Evolutionary conservation across 352 stramenopile genomes (phyloP).

Genomic region (Phytophthora agathidicida): DNA sequence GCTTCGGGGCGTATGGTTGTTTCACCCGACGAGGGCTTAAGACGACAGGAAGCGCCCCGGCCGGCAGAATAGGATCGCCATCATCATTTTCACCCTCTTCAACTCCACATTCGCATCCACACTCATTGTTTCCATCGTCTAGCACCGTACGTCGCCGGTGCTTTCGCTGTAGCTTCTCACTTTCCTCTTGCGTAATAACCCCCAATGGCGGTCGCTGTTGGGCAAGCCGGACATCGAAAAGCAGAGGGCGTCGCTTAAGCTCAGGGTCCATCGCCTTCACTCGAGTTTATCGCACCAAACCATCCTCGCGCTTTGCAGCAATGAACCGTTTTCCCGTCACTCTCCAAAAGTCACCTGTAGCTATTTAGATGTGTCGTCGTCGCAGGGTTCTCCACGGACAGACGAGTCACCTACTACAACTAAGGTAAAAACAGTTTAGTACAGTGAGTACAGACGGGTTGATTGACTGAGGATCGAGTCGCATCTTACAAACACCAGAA

Average conservation of each 20-base stretch:
- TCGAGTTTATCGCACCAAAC: slow-evolving; percentile 5
- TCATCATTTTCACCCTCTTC: not conserved
- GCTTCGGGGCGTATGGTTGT: slow-evolving; percentile 37
- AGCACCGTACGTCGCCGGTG: slow-evolving; percentile 9
- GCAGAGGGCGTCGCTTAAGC: slow-evolving; percentile 52
- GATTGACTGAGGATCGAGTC: too few species aligned
- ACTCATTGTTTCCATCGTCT: slow-evolving; percentile 6
- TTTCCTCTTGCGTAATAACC: slow-evolving; percentile 57
- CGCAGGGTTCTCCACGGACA: not conserved
- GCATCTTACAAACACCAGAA: too few species aligned
- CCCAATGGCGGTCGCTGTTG: slow-evolving; percentile 43
- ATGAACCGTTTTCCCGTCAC: slow-evolving; percentile 16
- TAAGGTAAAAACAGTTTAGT: too few species aligned
- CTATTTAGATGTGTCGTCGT: not conserved
- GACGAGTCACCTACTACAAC: too few species aligned
- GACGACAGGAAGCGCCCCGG: slow-evolving; percentile 61
- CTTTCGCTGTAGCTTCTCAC: slow-evolving; percentile 41
- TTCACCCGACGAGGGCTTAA: slow-evolving; percentile 51
- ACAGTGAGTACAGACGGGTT: too few species aligned
- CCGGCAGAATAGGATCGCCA: slow-evolving; percentile 20
- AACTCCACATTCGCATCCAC: slow-evolving; percentile 16
- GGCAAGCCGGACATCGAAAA: slow-evolving; percentile 58
- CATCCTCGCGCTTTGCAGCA: slow-evolving; percentile 14
- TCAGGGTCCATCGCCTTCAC: slow-evolving; percentile 53
- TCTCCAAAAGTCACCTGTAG: slow-evolving; percentile 30